A percentile compares a stretch with the other conserved stretches of the same genome.
Conservation (phyloP, 352 stramenopile species). For the Phytophthora pini region DNA sequence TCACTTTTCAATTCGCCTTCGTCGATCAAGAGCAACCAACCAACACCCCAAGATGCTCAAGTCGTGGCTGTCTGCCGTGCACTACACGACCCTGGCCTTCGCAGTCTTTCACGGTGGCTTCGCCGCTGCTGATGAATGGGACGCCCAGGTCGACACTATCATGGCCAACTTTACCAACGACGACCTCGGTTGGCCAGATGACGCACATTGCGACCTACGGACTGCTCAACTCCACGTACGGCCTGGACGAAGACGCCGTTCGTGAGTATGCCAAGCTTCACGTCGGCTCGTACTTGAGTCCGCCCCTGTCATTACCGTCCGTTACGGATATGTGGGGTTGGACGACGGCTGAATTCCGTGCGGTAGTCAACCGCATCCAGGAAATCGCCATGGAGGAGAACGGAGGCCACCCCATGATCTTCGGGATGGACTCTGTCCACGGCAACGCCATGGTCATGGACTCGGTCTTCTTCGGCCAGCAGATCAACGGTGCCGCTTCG, state of each 20-base stretch:
- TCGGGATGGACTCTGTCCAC: slow-evolving; percentile 87
- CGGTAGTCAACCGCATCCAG: slow-evolving; percentile 70
- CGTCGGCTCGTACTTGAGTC: slow-evolving; percentile 89
- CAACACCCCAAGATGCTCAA: slow-evolving; percentile 30
- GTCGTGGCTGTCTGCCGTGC: slow-evolving; percentile 24
- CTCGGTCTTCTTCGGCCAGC: slow-evolving; percentile 80
- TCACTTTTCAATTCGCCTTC: slow-evolving; percentile 36
- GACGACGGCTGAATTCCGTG: slow-evolving; percentile 60
- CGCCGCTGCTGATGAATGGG: slow-evolving; percentile 26
- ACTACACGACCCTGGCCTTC: slow-evolving; percentile 20
- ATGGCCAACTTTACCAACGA: slow-evolving; percentile 29
- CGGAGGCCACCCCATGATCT: slow-evolving; percentile 69
- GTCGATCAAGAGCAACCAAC: slow-evolving; percentile 14
- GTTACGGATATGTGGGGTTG: slow-evolving; percentile 31
- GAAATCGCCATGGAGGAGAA: slow-evolving; percentile 72
- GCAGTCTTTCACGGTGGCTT: slow-evolving; percentile 11
- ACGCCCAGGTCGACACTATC: slow-evolving; percentile 30
- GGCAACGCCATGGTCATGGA: slow-evolving; percentile 68
- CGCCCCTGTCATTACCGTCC: slow-evolving; percentile 14
- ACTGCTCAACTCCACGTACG: slow-evolving; percentile 57
- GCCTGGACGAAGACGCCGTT: too few species aligned
- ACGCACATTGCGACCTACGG: slow-evolving; percentile 83
- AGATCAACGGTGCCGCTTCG: slow-evolving; percentile 76
- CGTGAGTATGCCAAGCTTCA: slow-evolving; percentile 18
- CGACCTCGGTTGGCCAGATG: slow-evolving; percentile 83